A percentile compares a stretch with the other conserved stretches of the same genome.
These are phyloP conservation scores for Mycosphaerella sp. DNA, from an alignment of 2,329 filamentous ascomycete species.

Conservation along the genomic window DNA sequence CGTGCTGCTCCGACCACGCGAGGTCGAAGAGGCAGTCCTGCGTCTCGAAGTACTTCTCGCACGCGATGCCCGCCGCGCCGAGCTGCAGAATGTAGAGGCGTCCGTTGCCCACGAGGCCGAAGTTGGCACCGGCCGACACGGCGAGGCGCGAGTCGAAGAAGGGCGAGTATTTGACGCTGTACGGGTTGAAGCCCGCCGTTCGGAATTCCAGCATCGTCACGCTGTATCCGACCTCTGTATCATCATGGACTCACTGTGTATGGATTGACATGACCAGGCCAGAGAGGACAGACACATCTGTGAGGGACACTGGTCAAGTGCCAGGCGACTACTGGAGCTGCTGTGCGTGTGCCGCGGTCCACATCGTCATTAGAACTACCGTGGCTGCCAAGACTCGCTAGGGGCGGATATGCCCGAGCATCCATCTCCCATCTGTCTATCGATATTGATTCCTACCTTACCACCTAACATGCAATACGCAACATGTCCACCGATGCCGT, in stretches of 20 bases:
- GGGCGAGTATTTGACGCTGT: conserved; percentile 95
- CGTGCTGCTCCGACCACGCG: conserved; percentile 92
- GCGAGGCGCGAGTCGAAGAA: conserved; percentile 95
- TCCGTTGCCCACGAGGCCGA: conserved; percentile 94
- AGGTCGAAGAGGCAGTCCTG: conserved; percentile 96
- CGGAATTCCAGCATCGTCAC: conserved; percentile 81
- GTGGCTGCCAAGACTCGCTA: too few relatives aligned
- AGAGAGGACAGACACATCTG: too few relatives aligned
- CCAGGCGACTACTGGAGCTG: too few relatives aligned
- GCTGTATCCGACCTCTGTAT: not conserved
- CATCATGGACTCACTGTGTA: too few relatives aligned
- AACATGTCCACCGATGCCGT: conserved; percentile 31
- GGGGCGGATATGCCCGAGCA: too few relatives aligned
- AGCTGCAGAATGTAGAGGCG: conserved; percentile 78
- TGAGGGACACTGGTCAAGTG: too few relatives aligned
- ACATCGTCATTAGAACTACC: too few relatives aligned
- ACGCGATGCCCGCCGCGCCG: conserved; percentile 73
- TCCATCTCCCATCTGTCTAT: too few relatives aligned
- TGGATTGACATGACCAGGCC: too few relatives aligned
- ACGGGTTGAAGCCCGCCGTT: conserved; percentile 90
- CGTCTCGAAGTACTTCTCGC: conserved; percentile 88
- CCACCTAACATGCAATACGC: not conserved
- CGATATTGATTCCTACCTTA: conserved; percentile 2
- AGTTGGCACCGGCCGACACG: conserved; percentile 87
- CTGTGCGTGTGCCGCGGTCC: too few relatives aligned